Conservation (phyloP, 1,284 basidiomycete species). For the Moniliophthora roreri region DNA sequence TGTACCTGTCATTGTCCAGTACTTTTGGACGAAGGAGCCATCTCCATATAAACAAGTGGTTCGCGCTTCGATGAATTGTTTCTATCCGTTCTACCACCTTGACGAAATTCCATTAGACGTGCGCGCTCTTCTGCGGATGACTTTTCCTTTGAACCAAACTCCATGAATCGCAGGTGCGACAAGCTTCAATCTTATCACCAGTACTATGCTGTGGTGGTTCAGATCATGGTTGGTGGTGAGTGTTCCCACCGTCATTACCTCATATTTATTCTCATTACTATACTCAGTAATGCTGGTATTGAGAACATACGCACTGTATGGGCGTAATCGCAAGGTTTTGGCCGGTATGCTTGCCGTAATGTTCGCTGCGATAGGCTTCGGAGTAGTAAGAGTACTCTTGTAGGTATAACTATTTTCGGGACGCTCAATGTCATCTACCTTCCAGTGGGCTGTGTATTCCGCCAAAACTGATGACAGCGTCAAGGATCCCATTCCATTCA, state of each 20-base stretch:
- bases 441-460: neutral
- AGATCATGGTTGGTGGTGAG: conserved; percentile 35
- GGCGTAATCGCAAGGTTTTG: conserved; percentile 31
- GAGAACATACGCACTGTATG: conserved; percentile 43
- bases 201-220: conserved; percentile 32
- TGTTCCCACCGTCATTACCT: conserved; percentile 1
- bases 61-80: conserved; percentile 1
- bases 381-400: conserved; percentile 3
- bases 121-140: too few relatives aligned
- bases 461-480: neutral
- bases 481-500: neutral
- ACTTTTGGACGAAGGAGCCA: conserved; percentile 26
- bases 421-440: neutral
- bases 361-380: conserved; percentile 21
- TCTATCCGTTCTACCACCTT: too few relatives aligned
- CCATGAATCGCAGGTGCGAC: conserved; percentile 25
- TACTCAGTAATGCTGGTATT: conserved; percentile 37
- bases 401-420: neutral
- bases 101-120: too few relatives aligned
- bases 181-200: conserved; percentile 32
- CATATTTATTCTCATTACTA: neutral
- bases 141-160: too few relatives aligned
- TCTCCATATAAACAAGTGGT: conserved; percentile 21
- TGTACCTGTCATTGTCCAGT: conserved; percentile 35
- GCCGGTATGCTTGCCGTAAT: conserved; percentile 25